Base-by-base conservation (phyloP, 2,329 filamentous ascomycete species). In the Aspergillus tanneri region DNA sequence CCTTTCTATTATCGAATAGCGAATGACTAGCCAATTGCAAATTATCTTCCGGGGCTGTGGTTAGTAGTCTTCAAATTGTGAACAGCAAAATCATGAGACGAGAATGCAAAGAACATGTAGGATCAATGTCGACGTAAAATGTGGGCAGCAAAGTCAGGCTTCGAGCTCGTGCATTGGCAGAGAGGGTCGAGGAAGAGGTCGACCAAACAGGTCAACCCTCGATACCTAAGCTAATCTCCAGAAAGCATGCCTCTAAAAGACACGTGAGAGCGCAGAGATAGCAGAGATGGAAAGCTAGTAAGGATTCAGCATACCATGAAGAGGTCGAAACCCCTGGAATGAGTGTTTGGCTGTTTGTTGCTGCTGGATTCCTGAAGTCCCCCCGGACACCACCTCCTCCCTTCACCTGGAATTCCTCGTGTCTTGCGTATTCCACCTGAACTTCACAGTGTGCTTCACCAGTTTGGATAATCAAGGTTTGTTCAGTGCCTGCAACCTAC, bases 311-410 rank as follows among this genome's bases (percentile, higher is more conserved):
- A 59, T 58, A 35, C 55, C 52, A 37, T 43, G 42, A 32, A 23
- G 34, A 49, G 45, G 48, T 44, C 35, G 41, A 49, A 25, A 3
- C 16, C 22, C 30, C 49, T 52, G 55, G 58, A 57, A 58, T 57
- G 58, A 22, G 25, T n/a, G 27, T 44, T 47, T 44, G 32, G 19
- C 14, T 55, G 49, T 60, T 56, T 60, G 55, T 57, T 57, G 46
- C 46, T 23, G 44, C 34, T 52, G 46, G 23, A 60, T 59, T 58
- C 55, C 48, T 50, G 16, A 41, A 37, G 43, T 55, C 45, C 34
- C 53, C 47, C 43, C n/a, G 52, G 37, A 52, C 45, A 35, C 43
- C 46, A 53, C 44, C 25, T 41, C 22, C 41, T 50, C 46, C 38
- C 25, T 46, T 42, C 24, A 14, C 7, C n/a, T 25, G 30, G 30